Percentiles rank a stretch among this genome's conserved stretches.
Conservation (phyloP, 768 basidiomycete genomes). For the Sarcomyxa edulis region DNA sequence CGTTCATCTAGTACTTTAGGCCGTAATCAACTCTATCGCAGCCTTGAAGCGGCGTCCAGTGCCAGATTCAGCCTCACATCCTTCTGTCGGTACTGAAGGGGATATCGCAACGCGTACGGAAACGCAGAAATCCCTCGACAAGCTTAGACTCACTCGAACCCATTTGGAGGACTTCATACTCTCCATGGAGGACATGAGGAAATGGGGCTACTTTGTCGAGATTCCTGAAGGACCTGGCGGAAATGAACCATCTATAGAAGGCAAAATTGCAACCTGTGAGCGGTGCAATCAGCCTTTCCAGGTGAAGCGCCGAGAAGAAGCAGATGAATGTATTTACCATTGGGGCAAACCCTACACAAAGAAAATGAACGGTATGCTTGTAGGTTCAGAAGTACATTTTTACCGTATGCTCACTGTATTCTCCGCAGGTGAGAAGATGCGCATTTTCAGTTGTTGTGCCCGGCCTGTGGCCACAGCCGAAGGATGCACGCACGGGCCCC, state of each 20-base stretch:
- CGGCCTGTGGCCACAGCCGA: constrained; percentile 46
- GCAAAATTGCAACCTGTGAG: constrained; percentile 67
- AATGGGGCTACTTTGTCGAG: constrained; percentile 68
- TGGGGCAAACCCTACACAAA: constrained; percentile 70
- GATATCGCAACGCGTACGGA: constrained; percentile 54
- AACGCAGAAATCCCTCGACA: constrained; percentile 45
- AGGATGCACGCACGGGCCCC: constrained; percentile 76
- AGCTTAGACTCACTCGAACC: constrained; percentile 46
- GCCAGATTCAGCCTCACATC: constrained; percentile 56
- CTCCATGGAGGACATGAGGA: constrained; percentile 46
- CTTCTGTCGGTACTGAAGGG: constrained; percentile 74
- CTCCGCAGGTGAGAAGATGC: constrained; percentile 56
- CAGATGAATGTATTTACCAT: constrained; percentile 70
- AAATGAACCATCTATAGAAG: constrained; percentile 52
- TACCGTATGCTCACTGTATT: constrained; percentile 7
- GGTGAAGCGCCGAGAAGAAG: constrained; percentile 55
- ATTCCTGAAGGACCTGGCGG: constrained; percentile 68
- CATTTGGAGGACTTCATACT: constrained; percentile 58
- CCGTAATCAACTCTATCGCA: constrained; percentile 45
- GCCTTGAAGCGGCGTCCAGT: constrained; percentile 43
- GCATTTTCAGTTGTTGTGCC: constrained; percentile 80
- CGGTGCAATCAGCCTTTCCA: constrained; percentile 69
- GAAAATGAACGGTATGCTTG: constrained; percentile 56
- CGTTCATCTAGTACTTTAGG: constrained; percentile 25
- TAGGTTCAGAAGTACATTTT: neutral